Evolutionary conservation across 1,284 basidiomycete genomes (phyloP).

Genomic region (Lentinula novae-zelandiae): DNA sequence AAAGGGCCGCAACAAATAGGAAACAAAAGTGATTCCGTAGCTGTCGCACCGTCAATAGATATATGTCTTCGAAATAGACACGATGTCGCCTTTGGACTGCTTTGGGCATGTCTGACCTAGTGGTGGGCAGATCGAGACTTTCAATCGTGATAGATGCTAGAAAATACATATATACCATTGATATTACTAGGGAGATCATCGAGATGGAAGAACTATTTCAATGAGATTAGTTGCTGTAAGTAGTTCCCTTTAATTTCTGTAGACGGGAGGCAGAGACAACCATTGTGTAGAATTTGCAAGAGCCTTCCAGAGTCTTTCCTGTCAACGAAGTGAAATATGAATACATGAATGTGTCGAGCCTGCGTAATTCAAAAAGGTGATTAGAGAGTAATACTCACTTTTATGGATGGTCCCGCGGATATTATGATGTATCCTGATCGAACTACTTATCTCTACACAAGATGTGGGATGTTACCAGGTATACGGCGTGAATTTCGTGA

Average conservation of each 20-base stretch:
- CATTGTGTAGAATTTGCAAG: background rate
- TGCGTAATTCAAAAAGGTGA: too few species aligned
- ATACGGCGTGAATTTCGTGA: too few species aligned
- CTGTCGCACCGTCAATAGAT: too few species aligned
- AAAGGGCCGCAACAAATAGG: too few species aligned
- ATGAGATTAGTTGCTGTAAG: background rate
- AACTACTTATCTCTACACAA: too few species aligned
- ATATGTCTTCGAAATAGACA: too few species aligned
- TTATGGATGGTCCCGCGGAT: background rate
- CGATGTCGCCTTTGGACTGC: too few species aligned
- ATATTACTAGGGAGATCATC: background rate
- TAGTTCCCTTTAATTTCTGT: background rate
- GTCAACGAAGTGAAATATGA: background rate
- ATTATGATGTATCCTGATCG: background rate
- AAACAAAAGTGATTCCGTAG: too few species aligned
- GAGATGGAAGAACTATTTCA: background rate
- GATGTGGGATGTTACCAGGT: too few species aligned
- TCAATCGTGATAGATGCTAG: background rate
- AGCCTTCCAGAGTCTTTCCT: background rate
- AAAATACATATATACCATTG: background rate
- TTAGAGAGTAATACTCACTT: background rate
- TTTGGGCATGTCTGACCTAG: background rate
- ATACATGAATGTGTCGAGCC: background rate
- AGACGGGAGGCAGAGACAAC: background rate
- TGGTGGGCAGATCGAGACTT: background rate